Percentiles rank a stretch among this genome's conserved stretches.
These are phyloP conservation scores for Stygiomarasmius scandens DNA, from an alignment of 1,284 basidiomycete species.

Conservation along the genomic window DNA sequence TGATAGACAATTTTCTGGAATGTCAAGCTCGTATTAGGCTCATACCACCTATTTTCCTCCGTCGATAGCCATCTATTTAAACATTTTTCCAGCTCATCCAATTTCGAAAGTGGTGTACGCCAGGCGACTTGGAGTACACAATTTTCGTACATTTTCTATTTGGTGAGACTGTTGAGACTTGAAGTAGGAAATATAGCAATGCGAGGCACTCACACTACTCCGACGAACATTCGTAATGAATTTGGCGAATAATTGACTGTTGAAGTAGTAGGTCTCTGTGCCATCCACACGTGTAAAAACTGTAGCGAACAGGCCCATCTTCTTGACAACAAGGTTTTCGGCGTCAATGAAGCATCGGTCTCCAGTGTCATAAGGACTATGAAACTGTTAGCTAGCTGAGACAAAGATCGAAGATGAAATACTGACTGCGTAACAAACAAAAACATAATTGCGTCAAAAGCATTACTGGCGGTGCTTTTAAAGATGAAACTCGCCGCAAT, in stretches of 20 bases:
- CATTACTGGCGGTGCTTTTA: conserved; percentile 67
- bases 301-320: conserved; percentile 76
- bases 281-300: conserved; percentile 69
- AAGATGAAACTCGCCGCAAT: conserved; percentile 78
- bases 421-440: conserved; percentile 78
- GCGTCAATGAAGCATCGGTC: conserved; percentile 73
- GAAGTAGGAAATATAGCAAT: not conserved
- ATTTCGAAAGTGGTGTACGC: conserved; percentile 69
- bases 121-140: conserved; percentile 73
- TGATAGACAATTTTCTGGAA: conserved; percentile 66
- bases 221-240: conserved; percentile 77
- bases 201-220: conserved; percentile 50
- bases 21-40: conserved; percentile 63
- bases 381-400: conserved; percentile 22
- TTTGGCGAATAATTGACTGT: conserved; percentile 70
- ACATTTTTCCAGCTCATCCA: conserved; percentile 65
- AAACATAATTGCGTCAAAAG: conserved; percentile 80
- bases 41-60: conserved; percentile 77
- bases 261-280: conserved; percentile 77
- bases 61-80: conserved; percentile 74
- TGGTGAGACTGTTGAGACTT: conserved; percentile 9
- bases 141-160: conserved; percentile 67
- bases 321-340: conserved; percentile 74
- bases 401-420: conserved; percentile 4
- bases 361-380: conserved; percentile 75